Base-by-base conservation (phyloP, 2,329 filamentous ascomycete species). In the Cladosporium austrohemisphaericum region DNA sequence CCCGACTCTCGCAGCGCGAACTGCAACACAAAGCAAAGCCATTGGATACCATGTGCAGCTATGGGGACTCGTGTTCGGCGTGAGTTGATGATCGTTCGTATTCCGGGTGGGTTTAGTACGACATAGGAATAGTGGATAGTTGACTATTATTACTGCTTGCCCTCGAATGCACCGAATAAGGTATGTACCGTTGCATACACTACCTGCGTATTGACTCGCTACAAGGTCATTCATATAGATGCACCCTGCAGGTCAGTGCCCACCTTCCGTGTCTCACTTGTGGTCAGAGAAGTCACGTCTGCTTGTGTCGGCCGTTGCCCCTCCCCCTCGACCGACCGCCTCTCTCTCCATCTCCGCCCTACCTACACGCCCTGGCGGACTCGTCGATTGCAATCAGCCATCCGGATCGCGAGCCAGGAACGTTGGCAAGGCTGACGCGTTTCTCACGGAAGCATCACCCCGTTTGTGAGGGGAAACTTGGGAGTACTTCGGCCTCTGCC, bases 391-490 rank as follows among this genome's bases (percentile, higher is more conserved):
- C 35, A 20, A 37, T 37, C 35, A 37, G 19, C 16, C 35, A 20
- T 35, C 18, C 14, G 32, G n/a, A n/a, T n/a, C n/a, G n/a, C 23
- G 13, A 19, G 26, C 23, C 14, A 41, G 18, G 14, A 31, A 22
- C 43, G 43, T 23, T 46, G 22, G 29, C 43, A 46, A 16, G 43
- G 43, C 43, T 46, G 43, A 37, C 43, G 43, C 43, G 43, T 46
- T 37, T 28, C 23, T 10, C 16, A 28, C 43, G 43, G 43, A 14
- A 36, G 8, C 20, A 19, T 32, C 19, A 46, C 43, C 28, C 43
- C 43, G 31, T 28, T 28, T 36, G 31, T 37, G 43, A 31, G 43
- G 43, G 16, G 9, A 14, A 46, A 23, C 16, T 46, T 36, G 43
- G 43, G 16, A 36, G 31, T 46, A 28, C 43, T 37, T 46, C 43